phyloP scores from a whole-genome alignment of 306 rosid species.

The Sicyos baderoa region DNA sequence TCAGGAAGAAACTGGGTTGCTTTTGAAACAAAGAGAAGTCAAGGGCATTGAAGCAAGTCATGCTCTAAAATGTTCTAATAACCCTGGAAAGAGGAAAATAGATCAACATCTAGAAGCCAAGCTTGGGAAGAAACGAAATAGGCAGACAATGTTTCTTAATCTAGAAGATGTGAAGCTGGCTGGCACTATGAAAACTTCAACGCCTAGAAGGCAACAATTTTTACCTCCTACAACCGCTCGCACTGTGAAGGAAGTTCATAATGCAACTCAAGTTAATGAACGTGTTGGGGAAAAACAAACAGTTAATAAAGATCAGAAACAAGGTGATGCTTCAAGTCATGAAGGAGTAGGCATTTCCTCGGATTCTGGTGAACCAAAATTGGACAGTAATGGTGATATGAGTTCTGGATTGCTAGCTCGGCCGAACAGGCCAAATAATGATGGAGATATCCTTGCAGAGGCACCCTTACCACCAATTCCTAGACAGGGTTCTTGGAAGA shows the following conservation, averaged over 20 bases:
- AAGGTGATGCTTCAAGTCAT: constrained; percentile 36
- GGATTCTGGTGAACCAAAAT: constrained; percentile 52
- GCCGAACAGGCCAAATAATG: constrained; percentile 56
- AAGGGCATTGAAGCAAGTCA: constrained; percentile 78
- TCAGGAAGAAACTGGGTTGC: constrained; percentile 49
- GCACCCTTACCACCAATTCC: constrained; percentile 55
- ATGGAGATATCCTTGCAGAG: constrained; percentile 51
- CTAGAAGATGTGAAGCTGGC: constrained; percentile 95
- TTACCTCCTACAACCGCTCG: constrained; percentile 55
- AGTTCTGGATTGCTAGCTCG: constrained; percentile 43
- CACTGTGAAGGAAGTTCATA: constrained; percentile 63
- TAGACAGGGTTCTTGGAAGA: constrained; percentile 90
- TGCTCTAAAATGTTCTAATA: constrained; percentile 70
- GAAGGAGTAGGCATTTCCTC: constrained; percentile 51
- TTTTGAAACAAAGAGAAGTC: constrained; percentile 63
- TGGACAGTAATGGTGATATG: constrained; percentile 62
- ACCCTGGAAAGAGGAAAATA: constrained; percentile 70
- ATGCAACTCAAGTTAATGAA: constrained; percentile 44
- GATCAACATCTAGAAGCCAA: constrained; percentile 79
- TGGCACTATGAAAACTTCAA: constrained; percentile 79
- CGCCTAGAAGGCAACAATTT: constrained; percentile 78
- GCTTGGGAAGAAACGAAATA: constrained; percentile 89
- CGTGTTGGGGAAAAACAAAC: constrained; percentile 48
- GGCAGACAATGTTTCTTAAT: constrained; percentile 91
- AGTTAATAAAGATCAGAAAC: constrained; percentile 58